Evolutionary conservation across 1,139 yeast genomes (phyloP).

Genomic region (Yamadazyma sp.): DNA sequence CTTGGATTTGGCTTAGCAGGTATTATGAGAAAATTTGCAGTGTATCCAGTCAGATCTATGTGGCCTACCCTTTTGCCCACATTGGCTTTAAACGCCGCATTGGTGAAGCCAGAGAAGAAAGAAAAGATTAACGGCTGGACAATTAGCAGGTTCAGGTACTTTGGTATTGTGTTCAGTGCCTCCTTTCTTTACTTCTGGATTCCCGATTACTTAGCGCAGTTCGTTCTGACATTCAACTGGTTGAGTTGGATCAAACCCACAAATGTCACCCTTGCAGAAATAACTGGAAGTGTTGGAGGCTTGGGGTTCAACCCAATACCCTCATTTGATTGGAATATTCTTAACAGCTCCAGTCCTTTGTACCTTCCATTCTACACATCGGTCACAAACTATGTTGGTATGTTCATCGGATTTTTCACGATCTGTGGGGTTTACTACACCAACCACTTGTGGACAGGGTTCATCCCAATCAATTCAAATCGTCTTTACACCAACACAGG

Average conservation of each 20-base stretch:
- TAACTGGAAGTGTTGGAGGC: slow-evolving; percentile 37
- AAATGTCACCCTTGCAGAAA: slow-evolving; percentile 38
- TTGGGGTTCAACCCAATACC: slow-evolving; percentile 46
- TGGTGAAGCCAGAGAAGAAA: slow-evolving; percentile 31
- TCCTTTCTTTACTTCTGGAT: slow-evolving; percentile 43
- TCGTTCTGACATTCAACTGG: slow-evolving; percentile 44
- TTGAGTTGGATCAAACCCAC: slow-evolving; percentile 43
- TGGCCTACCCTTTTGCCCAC: slow-evolving; percentile 49
- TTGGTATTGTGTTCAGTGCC: slow-evolving; percentile 26
- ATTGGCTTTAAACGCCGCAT: slow-evolving; percentile 42
- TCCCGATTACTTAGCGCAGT: slow-evolving; percentile 38
- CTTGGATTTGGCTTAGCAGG: slow-evolving; percentile 48
- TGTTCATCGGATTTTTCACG: slow-evolving; percentile 28
- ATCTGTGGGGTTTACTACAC: slow-evolving; percentile 34
- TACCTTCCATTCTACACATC: slow-evolving; percentile 40
- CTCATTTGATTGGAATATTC: slow-evolving; percentile 44
- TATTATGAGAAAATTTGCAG: slow-evolving; percentile 40
- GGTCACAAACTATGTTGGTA: slow-evolving; percentile 32
- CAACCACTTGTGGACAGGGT: slow-evolving; percentile 37
- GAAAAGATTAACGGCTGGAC: slow-evolving; percentile 39
- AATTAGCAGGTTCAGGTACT: slow-evolving; percentile 38
- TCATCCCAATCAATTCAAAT: slow-evolving; percentile 37
- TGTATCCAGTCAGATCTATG: slow-evolving; percentile 41
- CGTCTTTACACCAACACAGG: slow-evolving; percentile 34
- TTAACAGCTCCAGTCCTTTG: slow-evolving; percentile 35